Evolutionary conservation across 116 monocot genomes (phyloP).

Genomic region (Trichopus zeylanicus): DNA sequence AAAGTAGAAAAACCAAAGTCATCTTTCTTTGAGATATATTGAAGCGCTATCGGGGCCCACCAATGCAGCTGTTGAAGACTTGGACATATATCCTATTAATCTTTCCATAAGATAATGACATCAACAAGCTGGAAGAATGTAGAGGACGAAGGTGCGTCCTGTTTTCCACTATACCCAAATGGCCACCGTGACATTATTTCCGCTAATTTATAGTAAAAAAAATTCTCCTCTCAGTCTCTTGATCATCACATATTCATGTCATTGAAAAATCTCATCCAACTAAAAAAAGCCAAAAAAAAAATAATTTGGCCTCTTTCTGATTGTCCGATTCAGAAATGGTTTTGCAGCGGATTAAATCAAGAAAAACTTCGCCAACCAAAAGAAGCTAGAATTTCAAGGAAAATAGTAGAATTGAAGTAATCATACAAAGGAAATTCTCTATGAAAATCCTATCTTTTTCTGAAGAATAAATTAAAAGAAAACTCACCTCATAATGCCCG

Average conservation of each 20-base stretch:
- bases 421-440: background rate
- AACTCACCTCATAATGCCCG: constrained; percentile 18
- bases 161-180: no score
- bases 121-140: background rate
- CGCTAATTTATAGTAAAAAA: background rate
- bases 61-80: background rate
- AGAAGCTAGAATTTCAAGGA: background rate
- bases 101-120: background rate
- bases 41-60: no score
- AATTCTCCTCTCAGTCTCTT: no score
- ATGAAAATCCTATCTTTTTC: background rate
- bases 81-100: background rate
- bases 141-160: background rate
- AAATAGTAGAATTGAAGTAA: background rate
- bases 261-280: background rate
- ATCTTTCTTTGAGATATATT: no score
- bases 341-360: no score
- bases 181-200: no score
- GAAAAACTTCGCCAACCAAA: no score
- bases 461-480: background rate
- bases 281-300: no score
- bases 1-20: no score
- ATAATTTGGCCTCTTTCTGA: no score
- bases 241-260: background rate
- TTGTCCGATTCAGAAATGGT: no score